Conservation (phyloP, 1,284 basidiomycete species). For the Gomphus bonarii region DNA sequence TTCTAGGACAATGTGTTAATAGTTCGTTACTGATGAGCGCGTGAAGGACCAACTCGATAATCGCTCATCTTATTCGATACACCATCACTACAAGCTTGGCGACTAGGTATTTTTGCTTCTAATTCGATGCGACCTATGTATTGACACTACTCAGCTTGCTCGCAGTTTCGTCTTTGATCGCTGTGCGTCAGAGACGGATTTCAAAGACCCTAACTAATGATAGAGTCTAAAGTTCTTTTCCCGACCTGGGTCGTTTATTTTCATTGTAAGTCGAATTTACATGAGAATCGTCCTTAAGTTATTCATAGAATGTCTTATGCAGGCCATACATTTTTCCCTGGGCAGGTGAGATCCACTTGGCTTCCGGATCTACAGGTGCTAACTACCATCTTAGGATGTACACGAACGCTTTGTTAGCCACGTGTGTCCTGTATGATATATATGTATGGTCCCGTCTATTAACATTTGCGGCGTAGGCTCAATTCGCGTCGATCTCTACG, state of each 20-base stretch:
- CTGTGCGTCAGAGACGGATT: background rate
- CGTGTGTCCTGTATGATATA: background rate
- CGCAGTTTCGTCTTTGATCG: slow-evolving; percentile 2
- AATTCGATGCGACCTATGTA: background rate
- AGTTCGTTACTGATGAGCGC: background rate
- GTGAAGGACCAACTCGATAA: slow-evolving; percentile 6
- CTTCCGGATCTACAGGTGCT: background rate
- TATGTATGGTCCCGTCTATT: background rate
- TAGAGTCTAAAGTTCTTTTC: background rate
- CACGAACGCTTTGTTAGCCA: slow-evolving; percentile 4
- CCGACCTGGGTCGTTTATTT: slow-evolving; percentile 2
- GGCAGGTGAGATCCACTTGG: background rate
- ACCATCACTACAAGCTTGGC: slow-evolving; percentile 3
- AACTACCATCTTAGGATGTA: background rate
- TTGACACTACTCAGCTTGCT: background rate
- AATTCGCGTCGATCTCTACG: background rate
- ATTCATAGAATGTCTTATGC: background rate
- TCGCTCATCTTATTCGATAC: background rate
- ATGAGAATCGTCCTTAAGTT: background rate
- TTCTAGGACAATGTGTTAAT: background rate
- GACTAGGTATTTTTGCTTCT: background rate
- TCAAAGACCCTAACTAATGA: background rate
- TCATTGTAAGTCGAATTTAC: background rate
- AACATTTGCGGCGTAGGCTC: background rate
- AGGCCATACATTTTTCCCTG: slow-evolving; percentile 9